Conservation (phyloP, 768 basidiomycete species). For the Candolleomyces eurysporus region DNA sequence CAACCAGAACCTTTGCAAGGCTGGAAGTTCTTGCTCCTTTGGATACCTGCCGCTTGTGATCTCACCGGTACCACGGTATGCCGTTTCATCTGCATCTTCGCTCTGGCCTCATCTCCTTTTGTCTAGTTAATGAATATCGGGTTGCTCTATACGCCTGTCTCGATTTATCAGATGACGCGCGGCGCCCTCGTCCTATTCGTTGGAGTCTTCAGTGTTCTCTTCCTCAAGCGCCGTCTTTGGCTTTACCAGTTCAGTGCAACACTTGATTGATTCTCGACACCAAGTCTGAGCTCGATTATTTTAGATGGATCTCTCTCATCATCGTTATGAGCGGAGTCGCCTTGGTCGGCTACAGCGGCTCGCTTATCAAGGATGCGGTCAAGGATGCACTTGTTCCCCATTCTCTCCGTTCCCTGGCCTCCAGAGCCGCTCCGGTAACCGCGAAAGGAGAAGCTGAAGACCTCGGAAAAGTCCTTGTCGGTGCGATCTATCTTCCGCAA, state of each 20-base stretch:
- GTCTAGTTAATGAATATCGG: conserved; percentile 88
- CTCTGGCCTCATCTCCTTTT: conserved; percentile 26
- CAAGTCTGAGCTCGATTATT: conserved; percentile 7
- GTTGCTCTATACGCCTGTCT: conserved; percentile 93
- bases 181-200: conserved; percentile 94
- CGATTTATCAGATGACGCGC: conserved; percentile 95
- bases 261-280: not conserved
- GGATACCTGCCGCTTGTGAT: conserved; percentile 88
- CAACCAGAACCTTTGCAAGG: conserved; percentile 53
- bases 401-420: conserved; percentile 25
- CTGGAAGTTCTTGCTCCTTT: conserved; percentile 72
- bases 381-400: conserved; percentile 40
- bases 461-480: conserved; percentile 70
- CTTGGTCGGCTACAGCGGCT: conserved; percentile 86
- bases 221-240: conserved; percentile 82
- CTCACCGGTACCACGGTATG: conserved; percentile 87
- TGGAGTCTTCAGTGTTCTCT: conserved; percentile 85
- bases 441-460: conserved; percentile 55
- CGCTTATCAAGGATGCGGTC: conserved; percentile 74
- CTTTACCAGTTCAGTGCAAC: conserved; percentile 71
- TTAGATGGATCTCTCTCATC: conserved; percentile 85
- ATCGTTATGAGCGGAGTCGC: conserved; percentile 85
- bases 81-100: conserved; percentile 17
- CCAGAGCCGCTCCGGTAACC: conserved; percentile 33
- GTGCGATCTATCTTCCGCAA: conserved; percentile 37